Conservation (phyloP, 139 green algal genomes). For the Chlorella vulgaris region DNA sequence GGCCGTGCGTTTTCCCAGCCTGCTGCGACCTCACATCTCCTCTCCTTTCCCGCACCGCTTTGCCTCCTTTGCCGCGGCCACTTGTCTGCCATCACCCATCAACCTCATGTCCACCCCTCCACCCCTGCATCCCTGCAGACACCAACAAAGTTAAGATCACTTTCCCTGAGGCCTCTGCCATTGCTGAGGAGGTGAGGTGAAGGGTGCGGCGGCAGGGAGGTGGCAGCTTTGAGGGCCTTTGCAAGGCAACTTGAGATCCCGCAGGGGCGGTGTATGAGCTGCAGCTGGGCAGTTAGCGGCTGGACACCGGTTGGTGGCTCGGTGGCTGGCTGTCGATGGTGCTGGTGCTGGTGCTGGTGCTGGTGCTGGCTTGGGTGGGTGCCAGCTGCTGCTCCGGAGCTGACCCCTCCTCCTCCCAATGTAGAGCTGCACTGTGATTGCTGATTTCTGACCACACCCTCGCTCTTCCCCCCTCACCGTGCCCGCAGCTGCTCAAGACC, state of each 20-base stretch:
- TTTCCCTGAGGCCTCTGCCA: conserved; percentile 70
- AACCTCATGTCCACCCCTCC: background rate
- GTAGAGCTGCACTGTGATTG: too few species aligned
- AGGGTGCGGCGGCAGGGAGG: background rate
- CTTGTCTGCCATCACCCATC: background rate
- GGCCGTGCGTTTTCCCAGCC: background rate
- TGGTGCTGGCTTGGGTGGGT: too few species aligned
- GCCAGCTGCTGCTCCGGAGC: too few species aligned
- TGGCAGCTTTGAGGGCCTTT: too few species aligned
- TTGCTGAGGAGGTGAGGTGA: conserved; percentile 86
- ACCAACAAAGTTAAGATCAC: conserved; percentile 74
- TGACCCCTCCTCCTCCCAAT: too few species aligned
- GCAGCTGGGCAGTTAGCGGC: too few species aligned
- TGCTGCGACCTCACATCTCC: background rate
- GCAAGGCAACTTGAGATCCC: too few species aligned
- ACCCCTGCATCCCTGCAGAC: conserved; percentile 42
- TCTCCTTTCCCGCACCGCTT: background rate
- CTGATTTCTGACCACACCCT: too few species aligned
- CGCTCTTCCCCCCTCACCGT: background rate
- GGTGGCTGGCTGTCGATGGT: too few species aligned
- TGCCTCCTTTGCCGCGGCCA: background rate
- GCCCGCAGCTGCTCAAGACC: conserved; percentile 83
- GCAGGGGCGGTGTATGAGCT: too few species aligned
- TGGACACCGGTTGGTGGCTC: too few species aligned
- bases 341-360: too few species aligned